Evolutionary conservation across 78 protist species (phyloP).

Genomic region (Isochrysis galbana): DNA sequence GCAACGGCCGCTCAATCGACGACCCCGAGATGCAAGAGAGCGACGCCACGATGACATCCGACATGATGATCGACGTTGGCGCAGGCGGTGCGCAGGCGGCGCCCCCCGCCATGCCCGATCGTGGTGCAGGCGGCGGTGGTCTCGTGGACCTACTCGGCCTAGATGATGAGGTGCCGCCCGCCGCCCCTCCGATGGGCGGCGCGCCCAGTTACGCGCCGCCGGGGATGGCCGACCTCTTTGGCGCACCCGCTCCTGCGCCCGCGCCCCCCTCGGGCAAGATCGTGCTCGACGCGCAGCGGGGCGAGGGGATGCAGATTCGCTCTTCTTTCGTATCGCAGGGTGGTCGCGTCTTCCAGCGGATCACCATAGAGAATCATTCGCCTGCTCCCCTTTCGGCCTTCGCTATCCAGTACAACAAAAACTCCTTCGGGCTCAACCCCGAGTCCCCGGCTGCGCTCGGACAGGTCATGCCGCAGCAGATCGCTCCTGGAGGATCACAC

Average conservation of each 20-base stretch:
- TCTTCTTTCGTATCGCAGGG: not conserved
- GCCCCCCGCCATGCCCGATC: not conserved
- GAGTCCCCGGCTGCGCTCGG: constrained; percentile 10
- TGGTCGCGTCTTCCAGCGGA: not conserved
- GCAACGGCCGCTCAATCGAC: not conserved
- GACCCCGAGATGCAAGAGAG: not conserved
- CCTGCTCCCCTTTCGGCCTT: constrained; percentile 5
- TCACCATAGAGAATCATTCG: constrained; percentile 16
- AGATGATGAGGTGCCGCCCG: not conserved
- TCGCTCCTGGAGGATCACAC: not conserved
- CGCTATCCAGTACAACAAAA: constrained; percentile 39
- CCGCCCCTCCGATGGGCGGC: constrained; percentile 12
- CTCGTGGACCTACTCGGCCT: not conserved
- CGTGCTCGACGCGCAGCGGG: not conserved
- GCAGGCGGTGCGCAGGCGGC: not conserved
- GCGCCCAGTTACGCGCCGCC: not conserved
- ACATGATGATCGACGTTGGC: not conserved
- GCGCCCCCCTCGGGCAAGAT: not conserved
- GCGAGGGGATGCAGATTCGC: constrained; percentile 32
- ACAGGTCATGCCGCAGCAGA: constrained; percentile 14
- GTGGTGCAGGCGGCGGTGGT: not conserved
- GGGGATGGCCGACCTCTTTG: not conserved
- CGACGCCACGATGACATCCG: not conserved
- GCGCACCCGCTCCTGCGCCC: not conserved
- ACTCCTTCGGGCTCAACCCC: constrained; percentile 36